Evolutionary conservation across 1,139 yeast species (phyloP).

Genomic region (Candida glucosophila): DNA sequence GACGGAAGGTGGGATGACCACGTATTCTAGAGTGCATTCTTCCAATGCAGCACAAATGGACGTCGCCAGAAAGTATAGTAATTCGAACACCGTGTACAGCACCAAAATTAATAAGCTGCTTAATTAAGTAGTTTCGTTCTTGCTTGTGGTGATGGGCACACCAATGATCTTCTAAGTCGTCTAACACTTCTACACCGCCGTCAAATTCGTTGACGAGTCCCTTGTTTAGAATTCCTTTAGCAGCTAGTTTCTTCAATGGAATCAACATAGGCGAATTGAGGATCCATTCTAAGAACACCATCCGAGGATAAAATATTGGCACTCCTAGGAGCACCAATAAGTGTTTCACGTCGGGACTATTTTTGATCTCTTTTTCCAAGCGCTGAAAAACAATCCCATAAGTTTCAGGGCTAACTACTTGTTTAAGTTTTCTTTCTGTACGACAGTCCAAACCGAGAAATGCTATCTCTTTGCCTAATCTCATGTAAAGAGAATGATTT

Average conservation of each 20-base stretch:
- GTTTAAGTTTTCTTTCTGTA: constrained; percentile 68
- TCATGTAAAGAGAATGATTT: constrained; percentile 60
- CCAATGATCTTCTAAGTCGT: constrained; percentile 95
- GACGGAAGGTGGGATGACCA: constrained; percentile 24
- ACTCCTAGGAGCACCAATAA: constrained; percentile 80
- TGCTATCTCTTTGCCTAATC: constrained; percentile 66
- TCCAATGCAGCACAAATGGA: constrained; percentile 81
- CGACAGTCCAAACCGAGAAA: constrained; percentile 85
- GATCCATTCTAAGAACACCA: constrained; percentile 80
- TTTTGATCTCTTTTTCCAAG: constrained; percentile 42
- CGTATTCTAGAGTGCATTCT: constrained; percentile 58
- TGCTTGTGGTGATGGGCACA: constrained; percentile 76
- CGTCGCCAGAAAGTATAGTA: constrained; percentile 87
- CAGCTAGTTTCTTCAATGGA: constrained; percentile 64
- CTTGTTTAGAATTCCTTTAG: constrained; percentile 53
- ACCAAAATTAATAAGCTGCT: constrained; percentile 53
- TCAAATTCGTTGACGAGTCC: constrained; percentile 86
- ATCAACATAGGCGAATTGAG: constrained; percentile 52
- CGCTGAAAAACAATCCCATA: constrained; percentile 58
- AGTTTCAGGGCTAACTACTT: constrained; percentile 47
- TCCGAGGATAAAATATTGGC: constrained; percentile 87
- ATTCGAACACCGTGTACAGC: constrained; percentile 57
- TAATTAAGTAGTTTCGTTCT: constrained; percentile 62
- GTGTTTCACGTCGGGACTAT: constrained; percentile 56
- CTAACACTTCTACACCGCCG: constrained; percentile 82